A percentile compares a stretch with the other conserved stretches of the same genome.
Evolutionary conservation across 208 protist species (phyloP).

Genomic region (Trypanosoma melophagium): DNA sequence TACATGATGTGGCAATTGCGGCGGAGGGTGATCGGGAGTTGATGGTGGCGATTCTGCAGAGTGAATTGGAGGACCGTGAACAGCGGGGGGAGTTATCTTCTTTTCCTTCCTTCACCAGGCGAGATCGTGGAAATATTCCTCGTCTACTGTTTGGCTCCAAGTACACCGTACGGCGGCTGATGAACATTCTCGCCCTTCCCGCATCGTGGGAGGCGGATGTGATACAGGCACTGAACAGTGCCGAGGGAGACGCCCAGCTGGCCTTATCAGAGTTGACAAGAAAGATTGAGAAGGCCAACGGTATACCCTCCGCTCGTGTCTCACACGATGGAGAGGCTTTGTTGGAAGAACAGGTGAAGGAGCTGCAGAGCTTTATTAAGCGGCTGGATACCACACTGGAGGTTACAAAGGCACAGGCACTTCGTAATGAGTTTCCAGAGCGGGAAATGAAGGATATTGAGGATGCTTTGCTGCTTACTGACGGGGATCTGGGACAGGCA

Average conservation of each 20-base stretch:
- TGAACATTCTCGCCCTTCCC: slow-evolving; percentile 53
- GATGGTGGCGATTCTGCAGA: slow-evolving; percentile 57
- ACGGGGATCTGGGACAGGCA: slow-evolving; percentile 37
- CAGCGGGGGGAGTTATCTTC: slow-evolving; percentile 14
- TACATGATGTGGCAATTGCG: slow-evolving; percentile 58
- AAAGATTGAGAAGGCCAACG: slow-evolving; percentile 40
- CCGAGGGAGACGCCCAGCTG: slow-evolving; percentile 58
- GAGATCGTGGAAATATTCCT: background rate
- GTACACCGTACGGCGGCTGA: slow-evolving; percentile 53
- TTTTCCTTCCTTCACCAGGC: no score
- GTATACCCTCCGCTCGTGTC: slow-evolving; percentile 2
- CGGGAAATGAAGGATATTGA: slow-evolving; percentile 29
- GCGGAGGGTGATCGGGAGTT: slow-evolving; percentile 61
- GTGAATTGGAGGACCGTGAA: slow-evolving; percentile 34
- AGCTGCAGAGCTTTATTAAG: slow-evolving; percentile 33
- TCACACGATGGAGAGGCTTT: slow-evolving; percentile 24
- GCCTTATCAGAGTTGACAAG: slow-evolving; percentile 32
- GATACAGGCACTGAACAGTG: slow-evolving; percentile 58
- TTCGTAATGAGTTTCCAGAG: slow-evolving; percentile 46
- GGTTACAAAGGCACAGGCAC: slow-evolving; percentile 23
- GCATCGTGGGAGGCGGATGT: slow-evolving; percentile 53
- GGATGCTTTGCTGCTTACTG: slow-evolving; percentile 42
- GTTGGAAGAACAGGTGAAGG: slow-evolving; percentile 31
- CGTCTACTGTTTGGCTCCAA: slow-evolving; percentile 54
- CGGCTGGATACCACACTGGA: slow-evolving; percentile 24